Evolutionary conservation across 2,329 filamentous ascomycete species (phyloP), one percentile per base, ranked within the genome.

Genomic region (Paraphaeosphaeria sporulosa): DNA sequence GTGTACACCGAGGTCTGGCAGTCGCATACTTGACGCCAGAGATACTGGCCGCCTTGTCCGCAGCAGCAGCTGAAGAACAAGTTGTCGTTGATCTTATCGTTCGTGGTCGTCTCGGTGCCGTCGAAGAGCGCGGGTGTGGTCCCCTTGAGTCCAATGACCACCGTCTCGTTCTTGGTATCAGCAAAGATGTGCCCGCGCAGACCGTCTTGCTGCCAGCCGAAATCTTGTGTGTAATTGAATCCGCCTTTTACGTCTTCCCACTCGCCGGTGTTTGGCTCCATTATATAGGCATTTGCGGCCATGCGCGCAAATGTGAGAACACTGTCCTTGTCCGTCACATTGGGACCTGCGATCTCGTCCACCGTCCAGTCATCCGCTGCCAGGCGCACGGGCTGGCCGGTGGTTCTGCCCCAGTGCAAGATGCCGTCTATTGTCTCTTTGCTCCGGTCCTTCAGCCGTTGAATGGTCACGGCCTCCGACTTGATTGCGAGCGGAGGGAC

Each of bases 51-150:
- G 70, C 96, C 94, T 79, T 97, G 93, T 4, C 89, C 95, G 79
- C 95, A 99, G 78, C 95, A 99, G 80, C 95, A 99, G 74, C 94
- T 96, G 81, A 97, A 97, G 79, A 96, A 97, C 10, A 99, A 84
- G 75, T 99, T 99, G 79, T 99, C 95, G 76, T 98, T 99, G 72
- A 94, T 84, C 81, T 99, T 99, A 81, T 99, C 95, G 68, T 97
- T 97, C 27, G 93, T 96, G 0, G 94, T 98, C 1, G 95, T 98
- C 54, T 94, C 94, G 40, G 94, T 91, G n/a, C 95, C 95, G 76
- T 98, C 94, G 74, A 97, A 98, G 3, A 98, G 89, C 13, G 95
- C 94, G 1, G 90, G 87, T 9, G 80, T 92, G 0, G 94, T 97
- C 56, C 94, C 95, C 80, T 99, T 99, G 58, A 99, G 80, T 5